Percentiles rank a stretch among this genome's conserved stretches.
Evolutionary conservation across 495 filamentous ascomycete genomes (phyloP).

Genomic region (Penicillium pancosmium): DNA sequence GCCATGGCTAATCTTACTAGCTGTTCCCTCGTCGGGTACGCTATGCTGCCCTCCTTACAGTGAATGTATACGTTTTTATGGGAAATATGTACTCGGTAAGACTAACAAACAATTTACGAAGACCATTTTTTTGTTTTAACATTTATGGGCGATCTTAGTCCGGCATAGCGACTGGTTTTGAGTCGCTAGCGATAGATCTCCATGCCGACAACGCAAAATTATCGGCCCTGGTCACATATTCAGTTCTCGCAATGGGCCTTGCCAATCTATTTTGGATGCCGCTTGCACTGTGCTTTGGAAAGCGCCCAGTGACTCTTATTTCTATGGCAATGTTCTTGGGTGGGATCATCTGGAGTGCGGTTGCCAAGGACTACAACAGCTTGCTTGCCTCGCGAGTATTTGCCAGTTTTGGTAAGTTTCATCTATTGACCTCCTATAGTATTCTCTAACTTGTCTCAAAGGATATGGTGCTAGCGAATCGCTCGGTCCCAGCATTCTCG

Average conservation of each 20-base stretch:
- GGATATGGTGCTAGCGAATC: constrained; percentile 40
- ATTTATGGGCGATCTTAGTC: constrained; percentile 16
- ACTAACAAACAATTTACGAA: not conserved
- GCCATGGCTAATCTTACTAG: constrained; percentile 15
- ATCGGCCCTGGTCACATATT: constrained; percentile 35
- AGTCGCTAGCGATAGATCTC: constrained; percentile 33
- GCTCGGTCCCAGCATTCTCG: constrained; percentile 42
- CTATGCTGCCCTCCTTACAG: constrained; percentile 36
- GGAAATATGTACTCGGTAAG: constrained; percentile 43
- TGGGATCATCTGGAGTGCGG: constrained; percentile 38
- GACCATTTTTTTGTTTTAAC: not conserved
- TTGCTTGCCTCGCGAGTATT: constrained; percentile 33
- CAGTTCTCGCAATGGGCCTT: constrained; percentile 40
- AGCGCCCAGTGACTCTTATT: constrained; percentile 46
- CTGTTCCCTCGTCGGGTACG: constrained; percentile 33
- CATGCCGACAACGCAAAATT: constrained; percentile 27
- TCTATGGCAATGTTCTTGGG: constrained; percentile 42
- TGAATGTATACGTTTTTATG: constrained; percentile 43
- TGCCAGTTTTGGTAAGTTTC: constrained; percentile 34
- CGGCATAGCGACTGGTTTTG: constrained; percentile 39
- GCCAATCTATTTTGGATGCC: constrained; percentile 54
- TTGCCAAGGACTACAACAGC: constrained; percentile 34
- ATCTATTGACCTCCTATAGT: not conserved
- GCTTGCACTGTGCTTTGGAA: constrained; percentile 50
- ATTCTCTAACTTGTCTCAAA: constrained; percentile 1